Evolutionary conservation across 495 filamentous ascomycete species (phyloP), one percentile per base, ranked within the genome.

Genomic region (Astrothelium subdiscretum): DNA sequence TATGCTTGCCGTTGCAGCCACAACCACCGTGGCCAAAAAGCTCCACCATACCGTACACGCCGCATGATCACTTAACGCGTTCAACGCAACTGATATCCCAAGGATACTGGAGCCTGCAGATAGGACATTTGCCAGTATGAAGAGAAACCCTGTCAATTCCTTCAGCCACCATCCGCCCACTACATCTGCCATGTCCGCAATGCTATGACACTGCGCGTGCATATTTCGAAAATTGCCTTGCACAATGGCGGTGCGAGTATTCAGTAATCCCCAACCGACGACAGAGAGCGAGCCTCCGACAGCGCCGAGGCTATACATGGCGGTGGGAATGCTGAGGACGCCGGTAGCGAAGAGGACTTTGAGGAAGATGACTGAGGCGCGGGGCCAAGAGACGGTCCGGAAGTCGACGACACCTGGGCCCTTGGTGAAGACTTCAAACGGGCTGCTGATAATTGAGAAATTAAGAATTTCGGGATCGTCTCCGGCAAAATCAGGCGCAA

Each of bases 301-400:
- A 42, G 75, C 75, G 6, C 76, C 77, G 3, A 79, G 68, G 43
- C 64, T 63, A 32, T 67, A 73, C 77, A 79, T 75, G 3, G 77
- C 74, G 1, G 72, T 60, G 0, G 70, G 70, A 35, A 73, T 71
- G 52, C 57, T 63, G 12, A 73, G 63, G 10, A 73, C 68, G 31
- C 74, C 73, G 11, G 78, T 81, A 24, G 79, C 79, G 57, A 83
- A 81, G 60, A 78, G 76, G 66, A 78, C 72, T 67, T 83, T 84
- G 26, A 82, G 66, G 60, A 85, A 84, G 63, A 85, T 84, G 2
- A 82, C 73, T n/a, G 79, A 70, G 2, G 81, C 79, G 12, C 75
- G 74, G n/a, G 75, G 70, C 81, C 82, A 85, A 70, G 76, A 75
- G 31, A 84, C 80, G 10, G 78, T 81, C n/a, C 81, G 75, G 67